A percentile compares a stretch with the other conserved stretches of the same genome.
These are phyloP conservation scores for Russula dissimulans DNA, from an alignment of 768 basidiomycete genomes.

Conservation along the genomic window DNA sequence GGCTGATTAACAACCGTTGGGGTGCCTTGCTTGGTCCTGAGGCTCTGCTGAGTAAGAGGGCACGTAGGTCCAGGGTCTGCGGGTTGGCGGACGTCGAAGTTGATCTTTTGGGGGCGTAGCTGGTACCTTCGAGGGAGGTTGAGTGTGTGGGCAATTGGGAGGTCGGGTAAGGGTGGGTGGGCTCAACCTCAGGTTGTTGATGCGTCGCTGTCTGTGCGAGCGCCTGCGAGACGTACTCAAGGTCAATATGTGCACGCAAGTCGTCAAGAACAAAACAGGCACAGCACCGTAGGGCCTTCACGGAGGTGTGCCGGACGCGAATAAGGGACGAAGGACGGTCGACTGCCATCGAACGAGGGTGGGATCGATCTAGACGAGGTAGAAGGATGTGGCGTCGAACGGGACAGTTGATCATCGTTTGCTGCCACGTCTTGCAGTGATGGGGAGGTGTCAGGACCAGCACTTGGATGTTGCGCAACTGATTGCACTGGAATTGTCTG, in stretches of 20 bases:
- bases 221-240: neutral
- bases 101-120: neutral
- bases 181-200: no score
- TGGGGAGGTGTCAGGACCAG: neutral
- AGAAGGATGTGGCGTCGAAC: neutral
- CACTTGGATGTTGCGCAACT: neutral
- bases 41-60: constrained; percentile 1
- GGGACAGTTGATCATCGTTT: neutral
- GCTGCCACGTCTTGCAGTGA: neutral
- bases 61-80: constrained; percentile 11
- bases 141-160: neutral
- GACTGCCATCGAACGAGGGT: neutral
- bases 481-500: neutral
- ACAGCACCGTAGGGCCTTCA: neutral
- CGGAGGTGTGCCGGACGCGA: neutral
- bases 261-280: neutral
- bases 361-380: neutral
- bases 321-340: neutral
- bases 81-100: constrained; percentile 6
- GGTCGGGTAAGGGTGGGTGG: neutral
- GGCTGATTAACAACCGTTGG: neutral
- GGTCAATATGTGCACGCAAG: neutral
- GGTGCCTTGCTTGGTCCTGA: neutral
- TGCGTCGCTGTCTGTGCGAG: neutral
- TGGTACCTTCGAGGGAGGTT: neutral